These are phyloP conservation scores for Naganishia cerealis DNA, from an alignment of 1,284 basidiomycete genomes.

Conservation along the genomic window DNA sequence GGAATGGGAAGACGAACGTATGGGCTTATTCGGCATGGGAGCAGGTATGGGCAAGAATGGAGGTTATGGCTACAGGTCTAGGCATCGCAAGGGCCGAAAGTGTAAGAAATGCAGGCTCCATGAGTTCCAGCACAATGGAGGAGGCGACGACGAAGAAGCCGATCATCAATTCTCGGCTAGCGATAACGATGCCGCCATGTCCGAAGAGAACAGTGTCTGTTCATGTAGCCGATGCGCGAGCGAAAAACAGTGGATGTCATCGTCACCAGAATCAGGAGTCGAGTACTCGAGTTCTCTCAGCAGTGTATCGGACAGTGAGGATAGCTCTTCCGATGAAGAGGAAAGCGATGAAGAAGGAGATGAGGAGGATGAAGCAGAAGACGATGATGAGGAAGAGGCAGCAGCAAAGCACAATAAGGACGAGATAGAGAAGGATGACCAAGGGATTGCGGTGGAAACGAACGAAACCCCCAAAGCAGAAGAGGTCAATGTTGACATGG, in stretches of 20 bases:
- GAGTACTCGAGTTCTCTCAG: constrained; percentile 22
- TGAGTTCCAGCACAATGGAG: constrained; percentile 11
- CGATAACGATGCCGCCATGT: background rate
- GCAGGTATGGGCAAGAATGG: constrained; percentile 32
- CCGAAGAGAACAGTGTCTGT: constrained; percentile 11
- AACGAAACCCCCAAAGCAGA: constrained; percentile 18
- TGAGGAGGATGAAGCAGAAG: constrained; percentile 32
- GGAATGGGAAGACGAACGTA: constrained; percentile 33
- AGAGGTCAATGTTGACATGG: constrained; percentile 13
- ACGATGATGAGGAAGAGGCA: constrained; percentile 23
- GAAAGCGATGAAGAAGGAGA: constrained; percentile 31
- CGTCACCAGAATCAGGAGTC: constrained; percentile 13
- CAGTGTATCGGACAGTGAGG: constrained; percentile 17
- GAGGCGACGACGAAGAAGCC: constrained; percentile 5
- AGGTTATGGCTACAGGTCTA: constrained; percentile 26
- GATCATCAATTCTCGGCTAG: constrained; percentile 25
- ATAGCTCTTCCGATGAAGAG: constrained; percentile 9
- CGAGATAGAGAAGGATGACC: constrained; percentile 25
- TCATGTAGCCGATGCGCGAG: constrained; percentile 28
- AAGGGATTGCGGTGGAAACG: constrained; percentile 45
- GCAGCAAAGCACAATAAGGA: constrained; percentile 60
- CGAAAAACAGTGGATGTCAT: constrained; percentile 27
- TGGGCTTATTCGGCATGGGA: constrained; percentile 34
- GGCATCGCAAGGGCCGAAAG: constrained; percentile 20
- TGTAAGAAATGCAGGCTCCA: constrained; percentile 25